These are phyloP conservation scores for Globisporangium sylvaticum DNA, from an alignment of 352 stramenopile species.

Conservation along the genomic window DNA sequence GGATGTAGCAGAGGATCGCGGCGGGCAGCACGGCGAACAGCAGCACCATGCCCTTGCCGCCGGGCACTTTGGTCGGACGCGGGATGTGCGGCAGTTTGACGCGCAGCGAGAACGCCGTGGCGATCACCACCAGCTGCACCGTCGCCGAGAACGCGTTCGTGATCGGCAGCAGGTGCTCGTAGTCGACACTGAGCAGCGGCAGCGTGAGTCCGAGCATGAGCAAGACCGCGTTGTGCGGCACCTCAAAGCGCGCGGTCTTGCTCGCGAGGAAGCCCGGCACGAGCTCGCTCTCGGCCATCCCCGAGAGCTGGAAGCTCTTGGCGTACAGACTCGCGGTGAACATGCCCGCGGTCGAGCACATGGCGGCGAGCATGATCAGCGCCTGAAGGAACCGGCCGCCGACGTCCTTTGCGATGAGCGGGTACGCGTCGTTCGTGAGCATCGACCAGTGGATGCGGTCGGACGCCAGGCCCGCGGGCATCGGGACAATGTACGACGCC, in stretches of 20 bases:
- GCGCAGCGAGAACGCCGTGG: conserved; percentile 85
- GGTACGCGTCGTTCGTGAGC: conserved; percentile 80
- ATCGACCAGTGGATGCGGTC: conserved; percentile 16
- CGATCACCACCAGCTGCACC: conserved; percentile 87
- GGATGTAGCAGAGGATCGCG: conserved; percentile 47
- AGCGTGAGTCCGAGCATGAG: conserved; percentile 35
- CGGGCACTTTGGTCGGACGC: conserved; percentile 55
- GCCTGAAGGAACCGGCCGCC: conserved; percentile 70
- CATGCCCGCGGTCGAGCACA: conserved; percentile 73
- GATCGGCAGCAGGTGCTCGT: conserved; percentile 75
- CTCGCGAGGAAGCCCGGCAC: conserved; percentile 73
- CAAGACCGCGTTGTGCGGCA: conserved; percentile 30
- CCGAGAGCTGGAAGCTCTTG: conserved; percentile 78
- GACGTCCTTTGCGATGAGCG: conserved; percentile 55
- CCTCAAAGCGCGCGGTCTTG: conserved; percentile 27
- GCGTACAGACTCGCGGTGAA: conserved; percentile 82
- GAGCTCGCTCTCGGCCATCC: conserved; percentile 71
- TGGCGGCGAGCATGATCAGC: conserved; percentile 69
- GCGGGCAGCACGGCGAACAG: conserved; percentile 31
- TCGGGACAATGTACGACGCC: conserved; percentile 85
- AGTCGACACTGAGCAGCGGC: conserved; percentile 46
- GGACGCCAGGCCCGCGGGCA: conserved; percentile 57
- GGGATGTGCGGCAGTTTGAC: conserved; percentile 60
- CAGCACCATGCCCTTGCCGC: conserved; percentile 31
- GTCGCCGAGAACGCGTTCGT: conserved; percentile 89